Evolutionary conservation across 805 yeast species (phyloP).

Genomic region (Nakazawaea sp.): DNA sequence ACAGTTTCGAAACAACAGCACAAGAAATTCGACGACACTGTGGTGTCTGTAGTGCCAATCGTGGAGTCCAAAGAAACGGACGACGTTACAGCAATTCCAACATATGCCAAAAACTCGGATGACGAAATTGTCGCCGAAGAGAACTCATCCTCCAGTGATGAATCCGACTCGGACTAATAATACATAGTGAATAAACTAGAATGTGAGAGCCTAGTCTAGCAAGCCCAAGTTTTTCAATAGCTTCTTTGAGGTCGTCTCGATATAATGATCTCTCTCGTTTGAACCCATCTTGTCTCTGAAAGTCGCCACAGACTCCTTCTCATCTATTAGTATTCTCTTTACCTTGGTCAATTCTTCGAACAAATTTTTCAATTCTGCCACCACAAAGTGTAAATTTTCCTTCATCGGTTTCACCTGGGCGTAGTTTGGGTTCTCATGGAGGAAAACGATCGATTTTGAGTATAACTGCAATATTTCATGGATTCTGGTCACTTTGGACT

Average conservation of each 20-base stretch:
- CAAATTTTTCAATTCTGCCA: slow-evolving; percentile 16
- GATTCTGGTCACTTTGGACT: slow-evolving; percentile 31
- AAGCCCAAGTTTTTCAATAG: neutral
- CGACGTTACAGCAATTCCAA: slow-evolving; percentile 15
- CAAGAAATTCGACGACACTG: slow-evolving; percentile 30
- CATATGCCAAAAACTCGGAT: slow-evolving; percentile 15
- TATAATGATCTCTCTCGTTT: slow-evolving; percentile 1
- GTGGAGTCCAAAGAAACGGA: neutral
- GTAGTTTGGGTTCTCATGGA: slow-evolving; percentile 7
- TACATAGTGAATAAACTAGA: neutral
- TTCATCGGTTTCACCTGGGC: slow-evolving; percentile 18
- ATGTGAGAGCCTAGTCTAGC: neutral
- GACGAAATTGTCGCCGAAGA: slow-evolving; percentile 20
- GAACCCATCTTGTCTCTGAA: neutral
- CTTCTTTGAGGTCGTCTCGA: neutral
- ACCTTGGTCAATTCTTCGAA: slow-evolving; percentile 10
- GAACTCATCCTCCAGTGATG: slow-evolving; percentile 18
- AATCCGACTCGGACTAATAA: slow-evolving; percentile 11
- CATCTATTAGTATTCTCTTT: slow-evolving; percentile 1
- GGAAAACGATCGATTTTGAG: neutral
- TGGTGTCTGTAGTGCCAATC: neutral
- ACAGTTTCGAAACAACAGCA: slow-evolving; percentile 30
- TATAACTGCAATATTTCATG: slow-evolving; percentile 20
- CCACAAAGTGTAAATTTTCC: slow-evolving; percentile 20
- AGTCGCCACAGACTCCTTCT: neutral